A percentile compares a stretch with the other conserved stretches of the same genome.
Conservation (phyloP, 2,329 filamentous ascomycete genomes). For the Xylariaceae sp. region DNA sequence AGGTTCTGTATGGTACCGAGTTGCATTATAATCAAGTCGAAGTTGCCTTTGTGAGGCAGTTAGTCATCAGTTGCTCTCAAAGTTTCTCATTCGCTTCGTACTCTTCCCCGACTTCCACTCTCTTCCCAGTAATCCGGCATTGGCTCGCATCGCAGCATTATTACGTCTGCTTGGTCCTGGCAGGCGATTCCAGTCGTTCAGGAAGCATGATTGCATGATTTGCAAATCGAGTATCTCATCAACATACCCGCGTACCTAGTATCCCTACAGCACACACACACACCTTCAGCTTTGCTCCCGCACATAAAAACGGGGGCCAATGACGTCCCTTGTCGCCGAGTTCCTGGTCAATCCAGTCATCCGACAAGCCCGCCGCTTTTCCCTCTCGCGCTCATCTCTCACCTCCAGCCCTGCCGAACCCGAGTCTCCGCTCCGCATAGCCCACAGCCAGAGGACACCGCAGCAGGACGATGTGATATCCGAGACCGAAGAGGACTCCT, state of each 20-base stretch:
- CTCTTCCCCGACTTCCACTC: no score
- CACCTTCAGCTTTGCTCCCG: no score
- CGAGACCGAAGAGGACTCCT: conserved; percentile 30
- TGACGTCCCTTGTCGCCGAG: conserved; percentile 63
- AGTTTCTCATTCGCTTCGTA: no score
- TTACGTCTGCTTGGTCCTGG: no score
- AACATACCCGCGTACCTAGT: conserved; percentile 16
- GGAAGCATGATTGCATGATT: conserved; percentile 17
- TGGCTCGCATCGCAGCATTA: no score
- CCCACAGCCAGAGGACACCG: conserved; percentile 15
- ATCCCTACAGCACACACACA: conserved; percentile 6
- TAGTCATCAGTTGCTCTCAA: no score
- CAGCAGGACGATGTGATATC: conserved; percentile 29
- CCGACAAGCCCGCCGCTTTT: conserved; percentile 64
- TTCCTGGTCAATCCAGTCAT: conserved; percentile 66
- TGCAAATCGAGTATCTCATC: no score
- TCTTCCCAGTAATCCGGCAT: no score
- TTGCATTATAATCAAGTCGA: no score
- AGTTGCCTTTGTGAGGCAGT: no score
- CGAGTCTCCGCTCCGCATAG: conserved; percentile 36
- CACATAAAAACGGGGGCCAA: conserved; percentile 33
- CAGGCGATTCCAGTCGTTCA: no score
- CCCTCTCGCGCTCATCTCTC: conserved; percentile 42
- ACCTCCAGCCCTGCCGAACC: conserved; percentile 33
- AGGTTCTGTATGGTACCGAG: no score